A percentile compares a stretch with the other conserved stretches of the same genome.
These are phyloP conservation scores for Vigna mungo DNA, from an alignment of 306 rosid species.

Conservation along the genomic window DNA sequence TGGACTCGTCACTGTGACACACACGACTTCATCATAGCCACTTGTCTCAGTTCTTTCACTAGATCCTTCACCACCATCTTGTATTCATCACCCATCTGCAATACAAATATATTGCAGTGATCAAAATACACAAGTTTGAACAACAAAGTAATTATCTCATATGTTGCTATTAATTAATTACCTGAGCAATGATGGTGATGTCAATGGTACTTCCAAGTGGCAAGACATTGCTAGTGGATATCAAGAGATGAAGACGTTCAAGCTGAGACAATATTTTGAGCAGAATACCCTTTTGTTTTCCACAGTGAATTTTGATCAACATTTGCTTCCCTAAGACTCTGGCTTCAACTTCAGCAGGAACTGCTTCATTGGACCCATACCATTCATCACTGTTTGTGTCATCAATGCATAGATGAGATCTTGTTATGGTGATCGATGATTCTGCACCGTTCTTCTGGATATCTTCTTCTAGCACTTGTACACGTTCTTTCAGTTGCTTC, in stretches of 20 bases:
- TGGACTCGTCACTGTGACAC: conserved; percentile 28
- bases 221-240: conserved; percentile 36
- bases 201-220: conserved; percentile 41
- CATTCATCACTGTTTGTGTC: conserved; percentile 1
- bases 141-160: background rate
- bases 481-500: conserved; percentile 41
- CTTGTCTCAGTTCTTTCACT: conserved; percentile 38
- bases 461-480: conserved; percentile 36
- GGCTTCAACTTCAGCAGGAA: conserved; percentile 31
- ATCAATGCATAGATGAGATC: conserved; percentile 33
- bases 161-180: background rate
- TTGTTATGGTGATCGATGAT: conserved; percentile 32
- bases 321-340: conserved; percentile 40
- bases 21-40: conserved; percentile 3
- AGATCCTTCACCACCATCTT: conserved; percentile 33
- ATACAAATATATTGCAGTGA: background rate
- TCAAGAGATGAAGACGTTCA: conserved; percentile 36
- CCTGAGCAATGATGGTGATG: conserved; percentile 46
- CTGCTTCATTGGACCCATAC: conserved; percentile 2
- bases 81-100: conserved; percentile 39
- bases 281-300: conserved; percentile 30
- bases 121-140: conserved; percentile 1
- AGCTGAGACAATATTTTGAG: conserved; percentile 37
- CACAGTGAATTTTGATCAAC: conserved; percentile 38
- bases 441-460: conserved; percentile 21